Percentiles rank a stretch among this genome's conserved stretches.
Conservation (phyloP, 441 rosid genomes). For the Erysimum cheiri region DNA sequence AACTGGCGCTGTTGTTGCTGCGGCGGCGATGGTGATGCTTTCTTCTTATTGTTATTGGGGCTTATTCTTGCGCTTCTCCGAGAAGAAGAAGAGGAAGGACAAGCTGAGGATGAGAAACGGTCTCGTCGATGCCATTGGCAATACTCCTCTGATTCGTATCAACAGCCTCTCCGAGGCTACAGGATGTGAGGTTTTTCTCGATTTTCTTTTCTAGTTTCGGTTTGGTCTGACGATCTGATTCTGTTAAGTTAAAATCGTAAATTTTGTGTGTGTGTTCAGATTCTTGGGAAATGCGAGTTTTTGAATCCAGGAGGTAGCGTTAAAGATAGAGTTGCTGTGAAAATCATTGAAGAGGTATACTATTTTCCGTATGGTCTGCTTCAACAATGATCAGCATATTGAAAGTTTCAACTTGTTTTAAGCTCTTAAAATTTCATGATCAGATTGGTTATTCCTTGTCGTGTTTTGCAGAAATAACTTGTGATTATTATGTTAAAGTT, state of each 20-base stretch:
- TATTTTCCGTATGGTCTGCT: background rate
- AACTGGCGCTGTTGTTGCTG: slow-evolving; percentile 58
- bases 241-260: background rate
- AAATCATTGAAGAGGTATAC: slow-evolving; percentile 85
- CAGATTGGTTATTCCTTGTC: no score
- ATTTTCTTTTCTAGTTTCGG: slow-evolving; percentile 5
- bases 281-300: slow-evolving; percentile 96
- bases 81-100: slow-evolving; percentile 37
- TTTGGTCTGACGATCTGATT: background rate
- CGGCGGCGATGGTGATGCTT: slow-evolving; percentile 47
- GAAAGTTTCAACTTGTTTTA: background rate
- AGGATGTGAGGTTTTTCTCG: slow-evolving; percentile 77
- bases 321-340: slow-evolving; percentile 88
- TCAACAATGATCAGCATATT: background rate
- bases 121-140: slow-evolving; percentile 74
- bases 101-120: slow-evolving; percentile 58
- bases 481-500: no score
- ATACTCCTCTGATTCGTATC: slow-evolving; percentile 89
- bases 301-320: slow-evolving; percentile 98
- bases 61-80: slow-evolving; percentile 29
- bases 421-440: no score
- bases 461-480: no score
- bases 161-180: slow-evolving; percentile 91
- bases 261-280: slow-evolving; percentile 51
- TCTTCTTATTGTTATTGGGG: slow-evolving; percentile 53